Evolutionary conservation across 192 early-diverging fungal species (phyloP).

Genomic region (Backusella macrospora): DNA sequence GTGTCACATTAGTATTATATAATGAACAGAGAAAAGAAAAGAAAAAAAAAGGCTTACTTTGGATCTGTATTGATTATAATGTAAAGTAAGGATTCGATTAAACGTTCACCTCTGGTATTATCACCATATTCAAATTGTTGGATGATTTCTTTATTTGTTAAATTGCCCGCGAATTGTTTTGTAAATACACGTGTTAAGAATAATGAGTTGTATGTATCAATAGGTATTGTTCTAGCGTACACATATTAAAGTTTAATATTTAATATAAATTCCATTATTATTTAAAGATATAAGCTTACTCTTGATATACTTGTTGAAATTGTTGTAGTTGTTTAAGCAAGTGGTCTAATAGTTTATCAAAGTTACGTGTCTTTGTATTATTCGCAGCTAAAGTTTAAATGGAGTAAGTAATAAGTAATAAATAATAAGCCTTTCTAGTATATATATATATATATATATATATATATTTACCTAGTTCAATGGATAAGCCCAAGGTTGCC

Average conservation of each 20-base stretch:
- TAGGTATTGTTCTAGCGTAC: conserved; percentile 57
- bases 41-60: conserved; percentile 42
- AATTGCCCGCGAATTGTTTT: conserved; percentile 68
- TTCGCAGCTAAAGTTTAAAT: conserved; percentile 53
- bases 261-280: not conserved
- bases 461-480: conserved; percentile 59
- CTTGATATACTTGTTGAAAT: conserved; percentile 41
- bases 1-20: not conserved
- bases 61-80: conserved; percentile 59
- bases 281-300: conserved; percentile 35
- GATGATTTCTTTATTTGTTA: conserved; percentile 53
- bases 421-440: not conserved
- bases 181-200: conserved; percentile 64
- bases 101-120: conserved; percentile 54
- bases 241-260: not conserved
- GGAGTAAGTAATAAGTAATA: conserved; percentile 13
- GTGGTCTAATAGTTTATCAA: conserved; percentile 64
- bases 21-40: not conserved
- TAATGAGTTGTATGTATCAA: conserved; percentile 67
- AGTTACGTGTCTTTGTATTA: conserved; percentile 66
- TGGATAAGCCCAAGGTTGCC: conserved; percentile 61
- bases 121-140: conserved; percentile 57
- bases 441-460: not conserved
- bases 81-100: conserved; percentile 56
- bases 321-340: conserved; percentile 60